Conservation (phyloP, 129 eudicot genomes). For the Arctium lappa region DNA sequence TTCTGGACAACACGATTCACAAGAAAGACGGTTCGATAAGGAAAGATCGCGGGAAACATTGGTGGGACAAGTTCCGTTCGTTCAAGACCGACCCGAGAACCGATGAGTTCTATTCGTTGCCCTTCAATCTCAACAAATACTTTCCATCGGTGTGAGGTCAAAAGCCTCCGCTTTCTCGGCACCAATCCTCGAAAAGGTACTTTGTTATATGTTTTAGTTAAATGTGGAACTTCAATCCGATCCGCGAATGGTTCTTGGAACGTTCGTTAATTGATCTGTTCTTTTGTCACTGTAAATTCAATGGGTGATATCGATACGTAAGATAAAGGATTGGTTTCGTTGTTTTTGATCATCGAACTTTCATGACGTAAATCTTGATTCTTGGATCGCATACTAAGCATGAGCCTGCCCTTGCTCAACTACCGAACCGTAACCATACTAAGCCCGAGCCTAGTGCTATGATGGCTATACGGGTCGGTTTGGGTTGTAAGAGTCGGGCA, state of each 20-base stretch:
- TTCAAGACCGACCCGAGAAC: constrained; percentile 50
- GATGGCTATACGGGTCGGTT: neutral
- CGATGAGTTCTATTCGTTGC: constrained; percentile 61
- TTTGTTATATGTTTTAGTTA: neutral
- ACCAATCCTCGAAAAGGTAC: neutral
- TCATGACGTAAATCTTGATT: neutral
- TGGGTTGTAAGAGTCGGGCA: neutral
- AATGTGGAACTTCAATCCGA: constrained; percentile 9
- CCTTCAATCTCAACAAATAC: constrained; percentile 61
- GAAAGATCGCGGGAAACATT: constrained; percentile 63
- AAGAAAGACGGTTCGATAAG: constrained; percentile 45
- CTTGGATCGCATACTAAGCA: neutral
- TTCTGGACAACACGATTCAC: constrained; percentile 55
- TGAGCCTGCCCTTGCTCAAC: neutral
- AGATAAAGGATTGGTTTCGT: constrained; percentile 15
- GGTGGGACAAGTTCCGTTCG: constrained; percentile 61
- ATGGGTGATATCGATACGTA: neutral
- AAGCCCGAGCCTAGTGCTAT: too few species aligned
- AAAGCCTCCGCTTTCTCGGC: neutral
- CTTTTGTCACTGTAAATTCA: constrained; percentile 29
- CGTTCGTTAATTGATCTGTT: constrained; percentile 12
- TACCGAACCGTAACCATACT: neutral
- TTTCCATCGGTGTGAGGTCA: constrained; percentile 55
- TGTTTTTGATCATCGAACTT: neutral
- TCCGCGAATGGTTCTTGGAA: constrained; percentile 14